A percentile compares a stretch with the other conserved stretches of the same genome.
Evolutionary conservation across 148 eudicot genomes (phyloP).

Genomic region (Camellia granthamiana): DNA sequence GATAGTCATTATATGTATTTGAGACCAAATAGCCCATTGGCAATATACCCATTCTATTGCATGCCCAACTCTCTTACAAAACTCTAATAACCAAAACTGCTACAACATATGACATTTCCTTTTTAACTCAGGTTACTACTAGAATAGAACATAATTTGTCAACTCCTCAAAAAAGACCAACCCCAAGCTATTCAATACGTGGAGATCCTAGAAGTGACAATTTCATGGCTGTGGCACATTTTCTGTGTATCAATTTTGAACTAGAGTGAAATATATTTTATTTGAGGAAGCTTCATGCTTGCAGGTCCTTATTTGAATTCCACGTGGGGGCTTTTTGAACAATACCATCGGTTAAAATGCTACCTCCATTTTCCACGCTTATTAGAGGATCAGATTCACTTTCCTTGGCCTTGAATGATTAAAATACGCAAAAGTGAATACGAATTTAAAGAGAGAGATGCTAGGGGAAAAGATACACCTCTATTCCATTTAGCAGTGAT

Average conservation of each 20-base stretch:
- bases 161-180: conserved; percentile 5
- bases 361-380: conserved; percentile 55
- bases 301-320: conserved; percentile 62
- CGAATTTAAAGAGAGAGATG: no score
- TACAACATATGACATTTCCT: not conserved
- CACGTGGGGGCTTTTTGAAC: conserved; percentile 44
- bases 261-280: not conserved
- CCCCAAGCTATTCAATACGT: conserved; percentile 19
- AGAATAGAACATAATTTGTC: conserved; percentile 18
- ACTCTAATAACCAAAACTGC: conserved; percentile 18
- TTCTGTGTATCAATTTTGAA: not conserved
- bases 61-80: conserved; percentile 5
- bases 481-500: no score
- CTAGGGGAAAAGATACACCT: no score
- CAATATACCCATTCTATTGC: not conserved
- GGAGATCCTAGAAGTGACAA: conserved; percentile 25
- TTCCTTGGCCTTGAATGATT: conserved; percentile 51
- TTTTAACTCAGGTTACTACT: conserved; percentile 7
- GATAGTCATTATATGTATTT: no score
- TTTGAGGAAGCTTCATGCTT: conserved; percentile 33
- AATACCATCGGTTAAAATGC: conserved; percentile 30
- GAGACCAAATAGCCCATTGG: not conserved
- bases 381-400: conserved; percentile 72
- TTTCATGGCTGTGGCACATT: conserved; percentile 26
- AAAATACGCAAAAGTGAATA: not conserved